Base-by-base conservation (phyloP, 352 stramenopile genomes). In the Pythium plurisporium region DNA sequence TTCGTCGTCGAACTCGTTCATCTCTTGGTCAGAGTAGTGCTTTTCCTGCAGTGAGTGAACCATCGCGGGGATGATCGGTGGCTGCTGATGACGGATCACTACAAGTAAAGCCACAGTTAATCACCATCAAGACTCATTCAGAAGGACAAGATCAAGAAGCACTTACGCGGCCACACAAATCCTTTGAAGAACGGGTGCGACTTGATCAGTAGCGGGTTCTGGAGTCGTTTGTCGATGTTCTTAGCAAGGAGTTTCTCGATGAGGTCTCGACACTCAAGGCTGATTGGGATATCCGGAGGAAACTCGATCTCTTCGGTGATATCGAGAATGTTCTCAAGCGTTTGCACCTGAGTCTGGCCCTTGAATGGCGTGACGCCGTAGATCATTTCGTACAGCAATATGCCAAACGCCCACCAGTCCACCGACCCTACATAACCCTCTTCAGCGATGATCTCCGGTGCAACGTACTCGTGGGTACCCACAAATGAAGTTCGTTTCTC, bases 161-260 rank as follows among this genome's bases (percentile, higher is more conserved):
- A 25, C 10, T 10, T 84, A 67, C 77, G 62, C 55, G 96, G 82
- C 86, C 87, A 97, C 44, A 95, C 78, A n/a, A 94, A 55, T 8
- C 80, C 73, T 45, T 69, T 69, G 68, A 98, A 98, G 72, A 90
- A 98, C 37, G 87, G 79, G 70, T 98, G 94, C 27, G 74, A 73
- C 74, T 97, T 93, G 55, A 98, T 96, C 26, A 97, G 73, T 26
- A 86, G 70, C 65, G 91, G 84, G 44, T 98, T 82, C 65, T 96
- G 96, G 11, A 98, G 63, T 17, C 97, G 67, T 41, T 73, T 59
- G 33, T 23, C 36, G 15, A 67, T 56, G 22, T 52, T 65, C 44
- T 77, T 75, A 33, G 52, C 51, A 2, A 81, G 61, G 23, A 81
- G 53, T 20, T 59, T 52, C 20, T 64, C 56, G 61, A 94, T 89